Evolutionary conservation across 2,329 filamentous ascomycete genomes (phyloP).

Genomic region (Herpotrichia juniperi): DNA sequence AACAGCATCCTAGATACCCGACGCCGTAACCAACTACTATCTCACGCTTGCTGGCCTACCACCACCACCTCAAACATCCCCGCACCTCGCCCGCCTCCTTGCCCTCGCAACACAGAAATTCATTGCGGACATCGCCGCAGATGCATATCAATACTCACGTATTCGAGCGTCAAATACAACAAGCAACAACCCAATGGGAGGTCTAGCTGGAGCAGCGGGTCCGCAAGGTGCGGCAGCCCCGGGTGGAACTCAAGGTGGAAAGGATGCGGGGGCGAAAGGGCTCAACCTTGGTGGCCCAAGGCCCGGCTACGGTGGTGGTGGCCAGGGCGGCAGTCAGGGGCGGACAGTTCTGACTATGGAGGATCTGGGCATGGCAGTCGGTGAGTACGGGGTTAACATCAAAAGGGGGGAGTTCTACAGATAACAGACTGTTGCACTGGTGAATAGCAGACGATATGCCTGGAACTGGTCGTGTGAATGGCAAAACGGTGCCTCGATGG

Average conservation of each 20-base stretch:
- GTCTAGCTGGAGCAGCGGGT: constrained; percentile 74
- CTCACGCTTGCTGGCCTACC: constrained; percentile 94
- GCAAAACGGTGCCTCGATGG: neutral
- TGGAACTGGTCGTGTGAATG: neutral
- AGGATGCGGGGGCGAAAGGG: constrained; percentile 50
- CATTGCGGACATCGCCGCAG: constrained; percentile 94
- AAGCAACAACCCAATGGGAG: constrained; percentile 89
- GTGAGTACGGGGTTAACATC: constrained; percentile 96
- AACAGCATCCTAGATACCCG: constrained; percentile 74
- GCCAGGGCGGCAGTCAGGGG: constrained; percentile 86
- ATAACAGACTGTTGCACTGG: constrained; percentile 50
- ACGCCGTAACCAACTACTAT: constrained; percentile 97
- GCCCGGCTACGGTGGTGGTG: constrained; percentile 74
- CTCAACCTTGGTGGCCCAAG: constrained; percentile 56
- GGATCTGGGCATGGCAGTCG: constrained; percentile 96
- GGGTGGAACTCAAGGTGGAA: constrained; percentile 59
- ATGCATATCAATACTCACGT: constrained; percentile 96
- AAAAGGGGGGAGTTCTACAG: constrained; percentile 98
- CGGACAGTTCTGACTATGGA: constrained; percentile 98
- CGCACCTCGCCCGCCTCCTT: constrained; percentile 87
- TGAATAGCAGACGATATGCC: neutral
- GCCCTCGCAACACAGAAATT: constrained; percentile 99
- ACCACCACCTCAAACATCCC: constrained; percentile 87
- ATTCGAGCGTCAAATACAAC: constrained; percentile 93
- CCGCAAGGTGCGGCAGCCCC: constrained; percentile 64